Percentiles rank a stretch among this genome's conserved stretches.
Conservation (phyloP, 441 rosid species). For the Bruguiera hainesii region DNA sequence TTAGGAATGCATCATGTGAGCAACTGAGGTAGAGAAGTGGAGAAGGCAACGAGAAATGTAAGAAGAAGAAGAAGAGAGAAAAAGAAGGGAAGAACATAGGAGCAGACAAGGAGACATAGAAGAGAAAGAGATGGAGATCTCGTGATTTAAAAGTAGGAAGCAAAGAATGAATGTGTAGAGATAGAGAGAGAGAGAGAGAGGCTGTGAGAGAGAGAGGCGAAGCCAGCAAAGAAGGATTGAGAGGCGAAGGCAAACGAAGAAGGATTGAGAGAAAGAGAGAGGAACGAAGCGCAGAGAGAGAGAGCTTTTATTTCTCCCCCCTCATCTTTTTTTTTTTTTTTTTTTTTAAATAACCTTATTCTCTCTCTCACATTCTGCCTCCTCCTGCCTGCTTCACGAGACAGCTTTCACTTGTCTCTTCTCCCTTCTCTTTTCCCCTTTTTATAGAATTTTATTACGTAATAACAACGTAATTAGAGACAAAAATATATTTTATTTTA, state of each 20-base stretch:
- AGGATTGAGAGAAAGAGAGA: slow-evolving; percentile 9
- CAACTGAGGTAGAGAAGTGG: background rate
- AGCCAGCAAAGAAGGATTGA: background rate
- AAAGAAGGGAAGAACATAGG: background rate
- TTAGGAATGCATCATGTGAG: background rate
- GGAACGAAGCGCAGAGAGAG: background rate
- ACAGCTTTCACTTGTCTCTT: background rate
- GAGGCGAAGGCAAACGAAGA: slow-evolving; percentile 4
- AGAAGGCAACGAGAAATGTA: background rate
- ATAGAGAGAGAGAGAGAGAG: background rate
- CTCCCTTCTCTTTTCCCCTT: no score
- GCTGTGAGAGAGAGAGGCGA: slow-evolving; percentile 1
- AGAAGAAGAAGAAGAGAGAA: slow-evolving; percentile 2
- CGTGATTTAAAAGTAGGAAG: slow-evolving; percentile 72
- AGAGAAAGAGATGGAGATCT: slow-evolving; percentile 53
- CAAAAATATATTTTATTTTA: no score
- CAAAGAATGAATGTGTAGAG: slow-evolving; percentile 54
- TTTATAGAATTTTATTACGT: no score
- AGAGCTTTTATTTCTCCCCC: background rate
- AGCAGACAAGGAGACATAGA: slow-evolving; percentile 18
- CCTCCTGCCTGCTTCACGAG: slow-evolving; percentile 43
- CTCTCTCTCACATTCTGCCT: no score
- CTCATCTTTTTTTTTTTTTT: no score
- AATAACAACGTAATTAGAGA: no score
- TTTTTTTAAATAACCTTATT: no score